Evolutionary conservation across 306 rosid genomes (phyloP).

Genomic region (Trichosanthes cucumerina): DNA sequence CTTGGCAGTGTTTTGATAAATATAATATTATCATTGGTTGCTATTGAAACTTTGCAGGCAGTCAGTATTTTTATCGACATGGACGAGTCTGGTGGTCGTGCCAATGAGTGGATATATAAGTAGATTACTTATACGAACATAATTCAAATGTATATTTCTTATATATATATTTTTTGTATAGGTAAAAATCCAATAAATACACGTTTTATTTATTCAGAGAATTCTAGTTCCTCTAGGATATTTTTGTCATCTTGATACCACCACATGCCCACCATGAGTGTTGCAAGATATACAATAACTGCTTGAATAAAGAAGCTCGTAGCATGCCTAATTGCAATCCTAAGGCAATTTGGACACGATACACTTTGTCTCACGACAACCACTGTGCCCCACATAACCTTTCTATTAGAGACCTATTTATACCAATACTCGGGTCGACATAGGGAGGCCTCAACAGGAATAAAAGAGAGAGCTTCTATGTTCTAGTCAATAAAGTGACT

Average conservation of each 20-base stretch:
- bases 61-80: slow-evolving; percentile 94
- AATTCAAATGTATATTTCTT: not conserved
- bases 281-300: no score
- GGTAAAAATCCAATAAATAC: not conserved
- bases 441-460: no score
- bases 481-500: not conserved
- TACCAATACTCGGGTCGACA: not conserved
- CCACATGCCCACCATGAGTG: not conserved
- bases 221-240: not conserved
- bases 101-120: slow-evolving; percentile 92
- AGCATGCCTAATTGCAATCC: no score
- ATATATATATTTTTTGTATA: not conserved
- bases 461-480: not conserved
- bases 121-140: slow-evolving; percentile 13
- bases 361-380: no score
- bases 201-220: not conserved
- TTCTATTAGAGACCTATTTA: not conserved
- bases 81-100: slow-evolving; percentile 86
- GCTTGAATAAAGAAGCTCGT: no score
- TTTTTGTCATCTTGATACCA: not conserved
- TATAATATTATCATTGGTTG: not conserved
- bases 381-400: not conserved
- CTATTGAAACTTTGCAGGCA: slow-evolving; percentile 41
- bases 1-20: not conserved
- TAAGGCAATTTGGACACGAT: no score